These are phyloP conservation scores for Datisca glomerata DNA, from an alignment of 306 rosid genomes.

Conservation along the genomic window DNA sequence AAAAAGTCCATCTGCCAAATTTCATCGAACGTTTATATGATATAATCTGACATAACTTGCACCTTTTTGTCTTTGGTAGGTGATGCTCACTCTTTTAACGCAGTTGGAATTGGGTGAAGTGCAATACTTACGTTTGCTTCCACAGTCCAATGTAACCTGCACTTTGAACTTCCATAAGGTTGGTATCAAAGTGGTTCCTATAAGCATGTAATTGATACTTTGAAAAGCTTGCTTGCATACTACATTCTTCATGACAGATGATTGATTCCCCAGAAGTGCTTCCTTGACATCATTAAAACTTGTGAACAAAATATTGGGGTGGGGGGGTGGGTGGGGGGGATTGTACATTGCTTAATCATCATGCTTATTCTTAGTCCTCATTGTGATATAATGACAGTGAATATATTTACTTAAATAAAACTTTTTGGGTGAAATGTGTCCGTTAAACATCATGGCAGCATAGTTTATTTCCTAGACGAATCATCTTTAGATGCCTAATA, in stretches of 20 bases:
- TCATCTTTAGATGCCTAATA: conserved; percentile 10
- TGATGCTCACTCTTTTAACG: conserved; percentile 79
- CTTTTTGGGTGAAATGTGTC: too few species aligned
- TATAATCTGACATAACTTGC: conserved; percentile 2
- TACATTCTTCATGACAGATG: too few species aligned
- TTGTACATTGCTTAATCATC: too few species aligned
- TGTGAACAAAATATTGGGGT: too few species aligned
- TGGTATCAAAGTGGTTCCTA: conserved; percentile 7
- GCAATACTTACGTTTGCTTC: conserved; percentile 62
- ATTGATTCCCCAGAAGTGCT: too few species aligned
- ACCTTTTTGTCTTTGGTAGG: conserved; percentile 39
- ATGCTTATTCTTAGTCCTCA: too few species aligned
- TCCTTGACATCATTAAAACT: too few species aligned
- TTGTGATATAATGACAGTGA: too few species aligned
- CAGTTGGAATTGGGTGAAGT: conserved; percentile 85
- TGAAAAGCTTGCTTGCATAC: conserved; percentile 6
- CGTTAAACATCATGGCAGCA: too few species aligned
- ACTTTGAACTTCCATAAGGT: conserved; percentile 70
- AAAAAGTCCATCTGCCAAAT: background rate
- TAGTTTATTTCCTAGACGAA: background rate
- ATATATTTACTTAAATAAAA: too few species aligned
- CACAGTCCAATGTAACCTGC: conserved; percentile 68
- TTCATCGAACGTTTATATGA: background rate
- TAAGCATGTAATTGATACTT: conserved; percentile 1
- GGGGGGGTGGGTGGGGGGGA: too few species aligned